Evolutionary conservation across 2,329 filamentous ascomycete species (phyloP).

Genomic region (Colletotrichum somersetense): DNA sequence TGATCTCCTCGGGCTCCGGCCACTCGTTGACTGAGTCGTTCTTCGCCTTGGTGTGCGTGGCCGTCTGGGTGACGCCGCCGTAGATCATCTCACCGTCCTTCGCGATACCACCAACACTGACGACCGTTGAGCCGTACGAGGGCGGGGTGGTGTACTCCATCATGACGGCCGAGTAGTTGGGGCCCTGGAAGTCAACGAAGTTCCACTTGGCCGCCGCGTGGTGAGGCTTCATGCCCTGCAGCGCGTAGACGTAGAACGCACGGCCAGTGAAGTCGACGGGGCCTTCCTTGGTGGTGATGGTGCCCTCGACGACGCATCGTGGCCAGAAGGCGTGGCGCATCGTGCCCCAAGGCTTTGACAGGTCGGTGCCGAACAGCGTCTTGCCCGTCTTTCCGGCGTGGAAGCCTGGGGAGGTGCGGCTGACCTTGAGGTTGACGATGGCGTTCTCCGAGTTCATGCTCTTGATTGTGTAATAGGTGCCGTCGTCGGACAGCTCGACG

Average conservation of each 20-base stretch:
- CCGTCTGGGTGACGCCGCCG: constrained; percentile 75
- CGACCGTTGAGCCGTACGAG: constrained; percentile 88
- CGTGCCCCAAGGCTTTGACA: constrained; percentile 86
- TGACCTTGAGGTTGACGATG: constrained; percentile 88
- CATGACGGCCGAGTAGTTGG: constrained; percentile 86
- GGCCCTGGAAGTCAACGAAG: constrained; percentile 91
- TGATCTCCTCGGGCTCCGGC: constrained; percentile 84
- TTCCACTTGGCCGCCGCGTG: constrained; percentile 95
- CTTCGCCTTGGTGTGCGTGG: constrained; percentile 76
- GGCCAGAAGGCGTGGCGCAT: constrained; percentile 98
- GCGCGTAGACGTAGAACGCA: constrained; percentile 83
- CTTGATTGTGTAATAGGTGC: constrained; percentile 87
- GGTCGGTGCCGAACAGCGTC: constrained; percentile 88
- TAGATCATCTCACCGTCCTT: constrained; percentile 85
- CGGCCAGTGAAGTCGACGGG: constrained; percentile 85
- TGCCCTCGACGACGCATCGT: constrained; percentile 83
- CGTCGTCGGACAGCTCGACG: constrained; percentile 87
- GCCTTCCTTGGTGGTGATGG: constrained; percentile 84
- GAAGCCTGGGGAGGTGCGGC: constrained; percentile 82
- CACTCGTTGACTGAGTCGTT: constrained; percentile 85
- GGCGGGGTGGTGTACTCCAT: constrained; percentile 97
- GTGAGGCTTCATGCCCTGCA: constrained; percentile 99
- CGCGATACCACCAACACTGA: constrained; percentile 85
- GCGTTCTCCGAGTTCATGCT: constrained; percentile 84
- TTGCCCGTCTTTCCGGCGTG: constrained; percentile 87